A percentile compares a stretch with the other conserved stretches of the same genome.
These are phyloP conservation scores for Hericium erinaceus DNA, from an alignment of 768 basidiomycete genomes.

Conservation along the genomic window DNA sequence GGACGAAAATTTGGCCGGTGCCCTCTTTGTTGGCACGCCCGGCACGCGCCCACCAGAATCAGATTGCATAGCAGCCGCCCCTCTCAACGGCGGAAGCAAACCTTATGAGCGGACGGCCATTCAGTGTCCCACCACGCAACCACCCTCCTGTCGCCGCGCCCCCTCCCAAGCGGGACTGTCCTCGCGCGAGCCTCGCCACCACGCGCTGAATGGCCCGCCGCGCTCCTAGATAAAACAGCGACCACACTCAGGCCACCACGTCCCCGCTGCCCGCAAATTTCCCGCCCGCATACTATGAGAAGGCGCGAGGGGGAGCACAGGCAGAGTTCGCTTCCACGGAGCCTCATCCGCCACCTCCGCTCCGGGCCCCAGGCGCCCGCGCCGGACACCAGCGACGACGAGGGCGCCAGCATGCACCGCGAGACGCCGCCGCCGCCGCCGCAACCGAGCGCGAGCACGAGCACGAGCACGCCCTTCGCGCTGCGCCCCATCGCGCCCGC, in stretches of 20 bases:
- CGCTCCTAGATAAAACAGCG: background rate
- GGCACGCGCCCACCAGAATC: background rate
- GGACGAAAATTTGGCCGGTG: background rate
- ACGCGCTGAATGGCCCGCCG: background rate
- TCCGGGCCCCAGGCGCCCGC: conserved; percentile 9
- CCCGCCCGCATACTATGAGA: conserved; percentile 2
- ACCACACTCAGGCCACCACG: too few species aligned
- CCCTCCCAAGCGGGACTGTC: background rate
- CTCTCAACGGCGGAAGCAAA: conserved; percentile 26
- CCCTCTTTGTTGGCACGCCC: background rate
- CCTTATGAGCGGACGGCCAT: conserved; percentile 17
- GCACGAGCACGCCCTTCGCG: background rate
- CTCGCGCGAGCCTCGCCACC: background rate
- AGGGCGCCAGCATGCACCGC: background rate
- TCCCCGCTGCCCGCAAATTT: too few species aligned
- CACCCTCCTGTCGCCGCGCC: background rate
- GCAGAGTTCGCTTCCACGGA: conserved; percentile 43
- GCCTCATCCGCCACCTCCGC: conserved; percentile 38
- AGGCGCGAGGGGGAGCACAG: conserved; percentile 10
- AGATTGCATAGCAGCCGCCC: background rate
- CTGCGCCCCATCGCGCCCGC: conserved; percentile 1
- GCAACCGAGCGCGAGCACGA: background rate
- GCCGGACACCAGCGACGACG: background rate
- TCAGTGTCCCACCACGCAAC: conserved; percentile 10
- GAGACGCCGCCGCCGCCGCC: background rate